phyloP scores from a whole-genome alignment of 805 yeast species.

The Starmerella kuoi region DNA sequence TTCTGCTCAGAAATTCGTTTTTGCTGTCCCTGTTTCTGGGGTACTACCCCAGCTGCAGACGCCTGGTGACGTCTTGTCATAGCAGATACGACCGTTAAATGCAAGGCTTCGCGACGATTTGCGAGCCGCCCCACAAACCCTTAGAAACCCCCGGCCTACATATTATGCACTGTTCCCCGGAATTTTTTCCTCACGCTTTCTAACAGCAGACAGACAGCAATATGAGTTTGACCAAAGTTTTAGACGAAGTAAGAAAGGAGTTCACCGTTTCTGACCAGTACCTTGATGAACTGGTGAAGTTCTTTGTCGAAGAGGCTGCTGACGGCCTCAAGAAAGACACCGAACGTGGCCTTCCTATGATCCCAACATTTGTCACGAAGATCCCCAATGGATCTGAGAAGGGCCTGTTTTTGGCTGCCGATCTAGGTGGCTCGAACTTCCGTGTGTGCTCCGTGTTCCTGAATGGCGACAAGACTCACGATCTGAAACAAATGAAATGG shows the following conservation, averaged over 20 bases:
- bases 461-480: conserved; percentile 52
- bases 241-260: conserved; percentile 13
- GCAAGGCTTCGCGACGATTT: too few species aligned
- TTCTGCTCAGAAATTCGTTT: too few species aligned
- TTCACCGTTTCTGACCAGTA: conserved; percentile 11
- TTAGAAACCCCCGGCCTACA: too few species aligned
- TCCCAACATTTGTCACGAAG: conserved; percentile 77
- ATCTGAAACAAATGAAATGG: conserved; percentile 60
- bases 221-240: conserved; percentile 4
- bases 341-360: conserved; percentile 45
- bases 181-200: background rate
- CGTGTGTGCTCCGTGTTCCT: conserved; percentile 81
- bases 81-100: too few species aligned
- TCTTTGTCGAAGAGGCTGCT: conserved; percentile 23
- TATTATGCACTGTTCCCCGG: too few species aligned
- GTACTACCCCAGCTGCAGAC: too few species aligned
- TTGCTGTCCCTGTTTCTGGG: too few species aligned
- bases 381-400: conserved; percentile 77
- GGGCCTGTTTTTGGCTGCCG: conserved; percentile 81
- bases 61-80: too few species aligned
- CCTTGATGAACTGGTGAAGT: conserved; percentile 12
- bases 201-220: background rate
- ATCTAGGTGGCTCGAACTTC: conserved; percentile 92
- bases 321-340: conserved; percentile 25
- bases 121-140: too few species aligned